A percentile compares a stretch with the other conserved stretches of the same genome.
phyloP scores from a whole-genome alignment of 805 yeast species.

The Zygotorulaspora danielsina region DNA sequence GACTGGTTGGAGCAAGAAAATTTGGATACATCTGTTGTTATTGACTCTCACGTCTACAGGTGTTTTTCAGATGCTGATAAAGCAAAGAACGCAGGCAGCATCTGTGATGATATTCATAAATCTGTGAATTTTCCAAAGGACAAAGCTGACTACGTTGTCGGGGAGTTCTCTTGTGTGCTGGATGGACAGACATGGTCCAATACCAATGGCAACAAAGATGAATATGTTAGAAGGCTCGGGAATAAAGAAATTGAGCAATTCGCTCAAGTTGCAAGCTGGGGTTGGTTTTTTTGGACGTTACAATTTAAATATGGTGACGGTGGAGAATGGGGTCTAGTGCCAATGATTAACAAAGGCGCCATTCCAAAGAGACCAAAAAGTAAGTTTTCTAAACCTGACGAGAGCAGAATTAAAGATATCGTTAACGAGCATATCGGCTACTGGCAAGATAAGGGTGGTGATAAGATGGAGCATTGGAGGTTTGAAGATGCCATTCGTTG shows the following conservation, averaged over 20 bases:
- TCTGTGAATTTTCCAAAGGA: slow-evolving; percentile 46
- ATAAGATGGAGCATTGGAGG: slow-evolving; percentile 74
- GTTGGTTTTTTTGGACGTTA: slow-evolving; percentile 86
- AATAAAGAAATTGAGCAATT: slow-evolving; percentile 47
- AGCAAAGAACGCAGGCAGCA: slow-evolving; percentile 56
- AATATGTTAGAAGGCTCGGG: slow-evolving; percentile 61
- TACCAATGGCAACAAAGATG: slow-evolving; percentile 44
- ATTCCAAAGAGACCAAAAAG: slow-evolving; percentile 37
- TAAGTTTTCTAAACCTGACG: slow-evolving; percentile 25
- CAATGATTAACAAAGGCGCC: slow-evolving; percentile 65
- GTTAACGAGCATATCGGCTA: slow-evolving; percentile 51
- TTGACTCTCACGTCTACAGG: slow-evolving; percentile 83
- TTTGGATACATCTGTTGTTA: slow-evolving; percentile 54
- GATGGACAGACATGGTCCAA: slow-evolving; percentile 73
- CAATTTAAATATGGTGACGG: slow-evolving; percentile 86
- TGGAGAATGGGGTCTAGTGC: slow-evolving; percentile 92
- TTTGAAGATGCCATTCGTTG: slow-evolving; percentile 71
- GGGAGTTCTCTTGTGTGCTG: slow-evolving; percentile 87
- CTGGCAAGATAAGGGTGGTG: slow-evolving; percentile 61
- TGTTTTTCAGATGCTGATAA: slow-evolving; percentile 78
- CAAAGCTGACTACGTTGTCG: slow-evolving; percentile 68
- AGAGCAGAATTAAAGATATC: slow-evolving; percentile 30
- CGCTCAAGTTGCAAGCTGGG: slow-evolving; percentile 53
- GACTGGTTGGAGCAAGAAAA: slow-evolving; percentile 48
- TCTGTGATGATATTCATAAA: slow-evolving; percentile 51